Evolutionary conservation across 306 rosid genomes (phyloP).

Genomic region (Gillenia trifoliata): DNA sequence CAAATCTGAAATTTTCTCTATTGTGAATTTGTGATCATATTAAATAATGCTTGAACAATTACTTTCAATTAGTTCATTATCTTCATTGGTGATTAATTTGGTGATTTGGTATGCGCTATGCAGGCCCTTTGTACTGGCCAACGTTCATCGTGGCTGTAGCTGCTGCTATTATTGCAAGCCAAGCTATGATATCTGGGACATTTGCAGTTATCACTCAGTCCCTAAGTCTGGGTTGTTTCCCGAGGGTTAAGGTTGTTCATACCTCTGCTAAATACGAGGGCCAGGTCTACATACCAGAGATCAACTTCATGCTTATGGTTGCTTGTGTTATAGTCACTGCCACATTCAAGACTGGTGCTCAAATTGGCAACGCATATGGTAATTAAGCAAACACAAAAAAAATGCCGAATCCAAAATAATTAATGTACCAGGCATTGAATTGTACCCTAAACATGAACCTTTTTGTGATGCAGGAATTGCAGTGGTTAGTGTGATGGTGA

Average conservation of each 20-base stretch:
- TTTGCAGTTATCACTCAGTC: conserved; percentile 68
- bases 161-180: conserved; percentile 76
- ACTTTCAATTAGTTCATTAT: no score
- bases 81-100: no score
- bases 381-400: no score
- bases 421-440: no score
- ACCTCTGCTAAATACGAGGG: conserved; percentile 64
- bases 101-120: conserved; percentile 17
- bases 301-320: conserved; percentile 66
- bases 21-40: neutral
- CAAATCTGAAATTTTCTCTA: no score
- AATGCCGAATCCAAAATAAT: no score
- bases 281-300: conserved; percentile 73
- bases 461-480: conserved; percentile 32
- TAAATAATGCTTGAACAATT: neutral
- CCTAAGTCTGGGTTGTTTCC: conserved; percentile 67
- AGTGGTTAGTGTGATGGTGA: conserved; percentile 59
- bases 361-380: conserved; percentile 73
- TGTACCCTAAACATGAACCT: no score
- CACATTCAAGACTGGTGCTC: conserved; percentile 59
- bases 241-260: conserved; percentile 61
- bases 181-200: conserved; percentile 83
- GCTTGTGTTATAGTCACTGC: conserved; percentile 53
- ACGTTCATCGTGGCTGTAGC: conserved; percentile 65
- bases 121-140: conserved; percentile 79